Evolutionary conservation across 139 green algal genomes (phyloP).

Genomic region (Volvox reticuliferus): DNA sequence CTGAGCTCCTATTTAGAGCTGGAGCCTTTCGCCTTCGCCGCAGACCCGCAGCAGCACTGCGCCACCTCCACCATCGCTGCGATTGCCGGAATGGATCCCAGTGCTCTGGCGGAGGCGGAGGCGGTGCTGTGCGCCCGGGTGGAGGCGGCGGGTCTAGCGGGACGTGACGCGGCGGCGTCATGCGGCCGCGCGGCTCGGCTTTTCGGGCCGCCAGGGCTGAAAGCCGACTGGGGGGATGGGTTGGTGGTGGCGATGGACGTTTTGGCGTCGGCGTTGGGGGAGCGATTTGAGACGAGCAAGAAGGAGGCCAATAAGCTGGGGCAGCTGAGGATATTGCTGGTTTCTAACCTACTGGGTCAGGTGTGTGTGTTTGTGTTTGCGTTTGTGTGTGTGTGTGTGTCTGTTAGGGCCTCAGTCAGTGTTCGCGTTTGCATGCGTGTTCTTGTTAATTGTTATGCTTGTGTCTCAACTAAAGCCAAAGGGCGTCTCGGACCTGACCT

Average conservation of each 20-base stretch:
- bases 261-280: neutral
- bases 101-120: constrained; percentile 1
- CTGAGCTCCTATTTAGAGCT: neutral
- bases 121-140: neutral
- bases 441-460: too few relatives aligned
- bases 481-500: too few relatives aligned
- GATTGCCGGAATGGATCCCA: neutral
- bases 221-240: constrained; percentile 15
- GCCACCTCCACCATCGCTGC: neutral
- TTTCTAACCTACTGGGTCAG: constrained; percentile 36
- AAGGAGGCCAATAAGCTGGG: constrained; percentile 15
- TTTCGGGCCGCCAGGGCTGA: neutral
- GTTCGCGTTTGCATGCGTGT: too few relatives aligned
- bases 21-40: constrained; percentile 18
- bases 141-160: neutral
- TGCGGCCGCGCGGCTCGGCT: constrained; percentile 15
- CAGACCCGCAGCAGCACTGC: neutral
- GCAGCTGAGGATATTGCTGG: neutral
- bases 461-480: too few relatives aligned
- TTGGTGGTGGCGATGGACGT: constrained; percentile 38
- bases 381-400: too few relatives aligned
- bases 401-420: too few relatives aligned
- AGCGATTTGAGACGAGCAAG: neutral
- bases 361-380: neutral
- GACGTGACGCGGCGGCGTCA: neutral